phyloP scores from a whole-genome alignment of 768 basidiomycete genomes.

The Lyophyllum atratum region DNA sequence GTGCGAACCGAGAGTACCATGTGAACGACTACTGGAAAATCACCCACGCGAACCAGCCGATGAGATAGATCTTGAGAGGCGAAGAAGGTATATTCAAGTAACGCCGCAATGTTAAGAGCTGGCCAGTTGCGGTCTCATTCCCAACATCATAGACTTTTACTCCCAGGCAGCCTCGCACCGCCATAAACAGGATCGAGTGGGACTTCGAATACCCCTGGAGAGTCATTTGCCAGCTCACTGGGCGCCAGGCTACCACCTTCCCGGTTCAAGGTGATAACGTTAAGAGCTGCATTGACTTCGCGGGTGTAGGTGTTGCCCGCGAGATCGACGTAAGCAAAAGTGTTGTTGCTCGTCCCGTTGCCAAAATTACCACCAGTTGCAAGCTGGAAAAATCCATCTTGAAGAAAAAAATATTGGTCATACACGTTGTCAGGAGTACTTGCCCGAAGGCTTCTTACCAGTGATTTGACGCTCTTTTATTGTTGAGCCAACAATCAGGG shows the following conservation, averaged over 20 bases:
- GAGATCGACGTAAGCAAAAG: conserved; percentile 59
- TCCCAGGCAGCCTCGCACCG: conserved; percentile 14
- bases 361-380: conserved; percentile 47
- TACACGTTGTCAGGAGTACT: conserved; percentile 37
- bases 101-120: neutral
- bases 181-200: neutral
- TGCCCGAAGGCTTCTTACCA: conserved; percentile 35
- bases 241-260: conserved; percentile 52
- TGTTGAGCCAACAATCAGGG: conserved; percentile 58
- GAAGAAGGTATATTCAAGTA: neutral
- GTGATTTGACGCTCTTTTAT: conserved; percentile 63
- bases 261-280: conserved; percentile 61
- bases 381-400: conserved; percentile 31
- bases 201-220: conserved; percentile 3
- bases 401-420: conserved; percentile 33
- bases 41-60: neutral
- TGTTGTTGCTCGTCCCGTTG: conserved; percentile 73
- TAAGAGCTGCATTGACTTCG: conserved; percentile 58
- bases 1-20: conserved; percentile 1
- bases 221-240: neutral
- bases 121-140: no score
- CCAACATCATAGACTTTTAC: conserved; percentile 1
- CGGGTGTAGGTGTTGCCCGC: conserved; percentile 65
- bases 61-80: neutral
- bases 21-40: conserved; percentile 2